phyloP scores from a whole-genome alignment of 2,329 filamentous ascomycete species.

The Cladosporium sp. region DNA sequence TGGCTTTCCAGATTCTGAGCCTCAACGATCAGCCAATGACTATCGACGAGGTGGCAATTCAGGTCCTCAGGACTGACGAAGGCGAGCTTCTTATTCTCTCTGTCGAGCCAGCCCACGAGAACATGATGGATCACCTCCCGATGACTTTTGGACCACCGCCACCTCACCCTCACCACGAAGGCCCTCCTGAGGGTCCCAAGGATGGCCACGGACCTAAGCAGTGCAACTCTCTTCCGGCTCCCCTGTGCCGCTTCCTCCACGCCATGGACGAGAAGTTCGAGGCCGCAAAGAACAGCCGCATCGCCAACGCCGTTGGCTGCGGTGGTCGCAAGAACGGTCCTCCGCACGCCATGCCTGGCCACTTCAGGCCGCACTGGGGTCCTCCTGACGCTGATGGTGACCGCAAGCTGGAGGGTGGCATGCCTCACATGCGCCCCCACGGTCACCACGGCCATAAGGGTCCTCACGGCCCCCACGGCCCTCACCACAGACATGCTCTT shows the following conservation, averaged over 20 bases:
- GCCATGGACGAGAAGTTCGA: slow-evolving; percentile 46
- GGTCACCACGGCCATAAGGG: slow-evolving; percentile 17
- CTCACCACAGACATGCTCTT: slow-evolving; percentile 37
- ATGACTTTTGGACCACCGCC: slow-evolving; percentile 15
- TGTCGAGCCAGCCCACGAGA: slow-evolving; percentile 9
- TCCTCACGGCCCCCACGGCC: slow-evolving; percentile 32
- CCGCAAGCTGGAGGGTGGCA: slow-evolving; percentile 20
- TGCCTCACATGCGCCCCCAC: slow-evolving; percentile 24
- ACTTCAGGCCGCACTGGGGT: slow-evolving; percentile 27
- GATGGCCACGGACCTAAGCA: slow-evolving; percentile 27
- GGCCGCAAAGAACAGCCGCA: slow-evolving; percentile 38
- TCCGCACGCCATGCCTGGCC: slow-evolving; percentile 22
- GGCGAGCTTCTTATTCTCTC: slow-evolving; percentile 53
- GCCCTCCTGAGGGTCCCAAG: slow-evolving; percentile 25
- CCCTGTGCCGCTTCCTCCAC: slow-evolving; percentile 54
- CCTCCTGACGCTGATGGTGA: slow-evolving; percentile 13
- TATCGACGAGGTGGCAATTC: slow-evolving; percentile 55
- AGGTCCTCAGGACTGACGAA: slow-evolving; percentile 56
- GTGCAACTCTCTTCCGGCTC: slow-evolving; percentile 38
- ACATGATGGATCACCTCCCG: slow-evolving; percentile 11
- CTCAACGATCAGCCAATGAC: slow-evolving; percentile 50
- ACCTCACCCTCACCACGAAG: slow-evolving; percentile 18
- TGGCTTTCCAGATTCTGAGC: slow-evolving; percentile 58
- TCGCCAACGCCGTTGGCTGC: slow-evolving; percentile 26
- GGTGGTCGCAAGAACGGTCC: slow-evolving; percentile 24